Evolutionary conservation across 1,284 basidiomycete genomes (phyloP).

Genomic region (Ustilago bromivora): DNA sequence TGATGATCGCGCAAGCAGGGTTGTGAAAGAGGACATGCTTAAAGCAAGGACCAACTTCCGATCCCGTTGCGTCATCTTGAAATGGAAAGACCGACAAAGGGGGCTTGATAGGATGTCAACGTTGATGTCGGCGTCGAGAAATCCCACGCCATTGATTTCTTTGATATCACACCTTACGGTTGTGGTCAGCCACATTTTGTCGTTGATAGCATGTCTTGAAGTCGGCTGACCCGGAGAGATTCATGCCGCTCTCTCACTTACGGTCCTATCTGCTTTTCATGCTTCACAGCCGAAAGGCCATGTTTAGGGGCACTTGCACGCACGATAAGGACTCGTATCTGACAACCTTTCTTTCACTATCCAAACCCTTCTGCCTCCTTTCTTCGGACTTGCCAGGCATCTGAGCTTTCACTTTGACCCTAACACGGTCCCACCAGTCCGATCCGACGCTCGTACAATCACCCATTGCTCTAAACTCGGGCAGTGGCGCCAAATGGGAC

Average conservation of each 20-base stretch:
- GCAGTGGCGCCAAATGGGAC: background rate
- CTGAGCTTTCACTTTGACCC: background rate
- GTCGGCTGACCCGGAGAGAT: background rate
- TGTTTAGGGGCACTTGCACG: conserved; percentile 4
- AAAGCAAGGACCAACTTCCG: no score
- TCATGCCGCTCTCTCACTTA: background rate
- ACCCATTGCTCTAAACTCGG: background rate
- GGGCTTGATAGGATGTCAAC: background rate
- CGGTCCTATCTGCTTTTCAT: no score
- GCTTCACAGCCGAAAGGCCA: background rate
- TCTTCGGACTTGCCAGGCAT: background rate
- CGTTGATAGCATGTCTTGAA: background rate
- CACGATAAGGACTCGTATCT: background rate
- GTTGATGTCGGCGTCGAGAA: background rate
- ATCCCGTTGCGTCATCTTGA: background rate
- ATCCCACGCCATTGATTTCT: background rate
- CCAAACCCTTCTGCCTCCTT: background rate
- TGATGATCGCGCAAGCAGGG: background rate
- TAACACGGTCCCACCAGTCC: background rate
- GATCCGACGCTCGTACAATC: background rate
- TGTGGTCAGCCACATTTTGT: background rate
- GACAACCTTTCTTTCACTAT: background rate
- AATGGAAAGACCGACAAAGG: background rate
- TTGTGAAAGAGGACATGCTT: background rate
- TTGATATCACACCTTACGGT: background rate